A percentile compares a stretch with the other conserved stretches of the same genome.
These are phyloP conservation scores for Metarhizium robertsii DNA, from an alignment of 2,329 filamentous ascomycete genomes.

Conservation along the genomic window DNA sequence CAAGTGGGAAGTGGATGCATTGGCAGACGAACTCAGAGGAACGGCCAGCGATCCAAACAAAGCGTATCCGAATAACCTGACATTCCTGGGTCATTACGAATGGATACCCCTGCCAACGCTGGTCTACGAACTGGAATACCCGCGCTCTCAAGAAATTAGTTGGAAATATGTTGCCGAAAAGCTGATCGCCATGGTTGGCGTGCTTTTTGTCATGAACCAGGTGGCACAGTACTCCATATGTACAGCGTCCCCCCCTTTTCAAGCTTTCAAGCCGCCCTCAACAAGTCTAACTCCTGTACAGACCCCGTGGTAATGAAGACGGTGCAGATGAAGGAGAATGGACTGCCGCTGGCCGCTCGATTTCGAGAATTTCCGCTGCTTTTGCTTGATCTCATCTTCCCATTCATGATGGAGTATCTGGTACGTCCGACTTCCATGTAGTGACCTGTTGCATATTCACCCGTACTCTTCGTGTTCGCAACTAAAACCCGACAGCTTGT, in stretches of 20 bases:
- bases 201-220: conserved; percentile 71
- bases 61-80: conserved; percentile 62
- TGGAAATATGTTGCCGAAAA: conserved; percentile 72
- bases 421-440: conserved; percentile 16
- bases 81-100: conserved; percentile 54
- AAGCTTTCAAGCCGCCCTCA: too few relatives aligned
- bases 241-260: conserved; percentile 11
- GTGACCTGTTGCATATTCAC: too few relatives aligned
- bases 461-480: not conserved
- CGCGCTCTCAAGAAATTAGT: conserved; percentile 56
- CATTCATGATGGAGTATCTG: conserved; percentile 70
- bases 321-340: conserved; percentile 56
- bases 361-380: conserved; percentile 65
- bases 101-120: conserved; percentile 68
- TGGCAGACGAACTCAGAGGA: conserved; percentile 56
- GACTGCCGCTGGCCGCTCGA: conserved; percentile 49
- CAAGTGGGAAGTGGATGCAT: conserved; percentile 54
- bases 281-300: conserved; percentile 11
- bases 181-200: conserved; percentile 56
- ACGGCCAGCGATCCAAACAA: conserved; percentile 41
- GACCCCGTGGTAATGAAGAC: conserved; percentile 62
- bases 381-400: conserved; percentile 66
- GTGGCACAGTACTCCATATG: conserved; percentile 68
- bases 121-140: conserved; percentile 73
- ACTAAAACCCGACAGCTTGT: conserved; percentile 33